phyloP scores from a whole-genome alignment of 352 stramenopile species.

The Pythium brassicae region DNA sequence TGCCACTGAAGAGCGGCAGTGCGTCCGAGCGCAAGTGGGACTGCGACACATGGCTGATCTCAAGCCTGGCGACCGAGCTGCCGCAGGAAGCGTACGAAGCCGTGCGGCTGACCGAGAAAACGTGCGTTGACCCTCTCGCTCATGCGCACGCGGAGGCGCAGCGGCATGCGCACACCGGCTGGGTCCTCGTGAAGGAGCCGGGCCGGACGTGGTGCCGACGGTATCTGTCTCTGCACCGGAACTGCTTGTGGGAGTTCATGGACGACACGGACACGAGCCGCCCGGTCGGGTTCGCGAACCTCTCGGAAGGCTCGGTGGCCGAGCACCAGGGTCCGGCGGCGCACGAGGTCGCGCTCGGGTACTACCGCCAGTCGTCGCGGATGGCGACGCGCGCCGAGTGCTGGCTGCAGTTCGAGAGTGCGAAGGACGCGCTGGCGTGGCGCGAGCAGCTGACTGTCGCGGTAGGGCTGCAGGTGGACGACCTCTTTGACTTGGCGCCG shows the following conservation, averaged over 20 bases:
- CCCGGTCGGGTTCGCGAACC: constrained; percentile 69
- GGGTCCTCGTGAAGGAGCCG: constrained; percentile 59
- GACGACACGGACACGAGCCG: constrained; percentile 54
- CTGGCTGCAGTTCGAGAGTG: constrained; percentile 55
- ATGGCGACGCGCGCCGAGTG: constrained; percentile 51
- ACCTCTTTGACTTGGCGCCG: constrained; percentile 61
- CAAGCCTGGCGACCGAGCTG: constrained; percentile 58
- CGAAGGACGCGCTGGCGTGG: constrained; percentile 39
- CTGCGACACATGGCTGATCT: constrained; percentile 56
- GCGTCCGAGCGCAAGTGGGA: constrained; percentile 40
- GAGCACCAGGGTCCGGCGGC: constrained; percentile 34
- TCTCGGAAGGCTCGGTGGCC: constrained; percentile 64
- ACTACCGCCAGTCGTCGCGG: constrained; percentile 41
- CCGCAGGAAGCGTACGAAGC: constrained; percentile 56
- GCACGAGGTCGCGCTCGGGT: constrained; percentile 55
- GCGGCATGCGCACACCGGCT: constrained; percentile 30
- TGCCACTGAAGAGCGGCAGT: constrained; percentile 20
- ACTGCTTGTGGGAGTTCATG: constrained; percentile 74
- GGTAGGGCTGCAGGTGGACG: constrained; percentile 48
- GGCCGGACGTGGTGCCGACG: constrained; percentile 64
- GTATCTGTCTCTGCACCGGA: constrained; percentile 65
- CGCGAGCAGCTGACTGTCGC: constrained; percentile 28
- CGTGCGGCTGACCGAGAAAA: constrained; percentile 31
- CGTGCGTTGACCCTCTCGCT: constrained; percentile 18
- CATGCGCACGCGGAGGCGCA: constrained; percentile 11